Base-by-base conservation (phyloP, 163 green algal genomes). In the Trebouxiophyceae sp. region DNA sequence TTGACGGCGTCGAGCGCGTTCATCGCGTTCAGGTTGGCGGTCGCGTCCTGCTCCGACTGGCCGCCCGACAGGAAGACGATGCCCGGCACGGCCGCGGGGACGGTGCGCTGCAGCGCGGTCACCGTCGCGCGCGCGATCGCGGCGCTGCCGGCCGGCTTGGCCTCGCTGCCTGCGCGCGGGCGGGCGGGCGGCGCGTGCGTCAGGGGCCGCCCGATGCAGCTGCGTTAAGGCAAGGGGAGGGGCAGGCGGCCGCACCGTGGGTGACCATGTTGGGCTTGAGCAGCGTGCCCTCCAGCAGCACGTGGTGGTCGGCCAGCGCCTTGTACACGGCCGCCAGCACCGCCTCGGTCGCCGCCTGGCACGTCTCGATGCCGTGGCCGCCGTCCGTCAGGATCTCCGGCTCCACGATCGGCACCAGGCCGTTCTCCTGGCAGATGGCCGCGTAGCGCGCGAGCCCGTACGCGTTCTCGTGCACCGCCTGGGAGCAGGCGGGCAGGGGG, bases 21-120 rank as follows among this genome's bases (percentile, higher is more conserved):
- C 65, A 97, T 88, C 45, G 74, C 78, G 65, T 97, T 82, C 30
- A 98, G 77, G 76, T 97, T 95, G 6, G 76, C 20, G 0, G 90
- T 95, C 16, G 93, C 93, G 63, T 95, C 80, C 75, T 93, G 86
- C 69, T 97, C 92, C 12, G 71, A 87, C 80, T 96, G 92, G 0
- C 93, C 93, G 27, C 93, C 93, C 2, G 76, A 91, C 28, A 98
- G 82, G 71, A 98, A 98, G 74, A 97, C 84, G 77, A 98, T 88
- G 54, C 90, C 93, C 3, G 92, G 86, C 23, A 97, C 76, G 8
- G 86, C 89, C 5, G 84, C 57, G 3, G 93, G 92, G 57, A 97
- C 76, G 7, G 70, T 77, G 60, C 77, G 77, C 31, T 39, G 74
- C 59, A 93, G 78, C 29, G 84, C 74, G 31, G 69, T 66, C 30